Conservation (phyloP, 495 filamentous ascomycete genomes). For the Hypoxylon lienhwacheense region DNA sequence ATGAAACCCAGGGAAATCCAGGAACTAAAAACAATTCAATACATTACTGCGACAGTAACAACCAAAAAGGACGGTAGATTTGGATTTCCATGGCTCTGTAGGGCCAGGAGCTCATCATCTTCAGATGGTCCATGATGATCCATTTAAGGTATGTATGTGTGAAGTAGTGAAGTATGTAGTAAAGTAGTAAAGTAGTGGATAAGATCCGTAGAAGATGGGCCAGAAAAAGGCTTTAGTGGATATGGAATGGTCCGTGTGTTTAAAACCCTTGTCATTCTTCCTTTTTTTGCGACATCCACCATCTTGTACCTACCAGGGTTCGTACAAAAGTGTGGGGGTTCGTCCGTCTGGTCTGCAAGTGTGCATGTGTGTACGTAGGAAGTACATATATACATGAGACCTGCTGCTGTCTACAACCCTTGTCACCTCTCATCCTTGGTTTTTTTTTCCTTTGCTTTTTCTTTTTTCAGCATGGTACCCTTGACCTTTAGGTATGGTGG, state of each 20-base stretch:
- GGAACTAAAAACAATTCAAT: too few relatives aligned
- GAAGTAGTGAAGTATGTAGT: too few relatives aligned
- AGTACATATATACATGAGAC: too few relatives aligned
- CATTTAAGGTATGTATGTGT: too few relatives aligned
- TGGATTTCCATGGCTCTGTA: conserved; percentile 4
- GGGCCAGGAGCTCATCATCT: conserved; percentile 17
- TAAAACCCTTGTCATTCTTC: conserved; percentile 17
- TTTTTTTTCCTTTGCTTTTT: not conserved
- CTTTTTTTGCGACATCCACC: conserved; percentile 20
- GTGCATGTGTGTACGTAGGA: too few relatives aligned
- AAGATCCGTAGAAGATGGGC: too few relatives aligned
- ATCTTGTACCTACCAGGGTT: conserved; percentile 17
- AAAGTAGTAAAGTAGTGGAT: too few relatives aligned
- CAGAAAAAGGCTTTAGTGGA: conserved; percentile 27
- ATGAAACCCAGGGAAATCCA: too few relatives aligned
- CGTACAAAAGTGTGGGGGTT: conserved; percentile 37
- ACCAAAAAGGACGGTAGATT: conserved; percentile 6
- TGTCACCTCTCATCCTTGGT: conserved; percentile 5
- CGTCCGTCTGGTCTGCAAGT: conserved; percentile 27
- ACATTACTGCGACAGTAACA: not conserved
- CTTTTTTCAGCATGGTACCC: too few relatives aligned
- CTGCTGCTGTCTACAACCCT: too few relatives aligned
- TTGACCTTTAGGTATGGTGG: too few relatives aligned
- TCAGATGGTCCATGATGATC: conserved; percentile 19
- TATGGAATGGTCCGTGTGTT: conserved; percentile 25